phyloP scores from a whole-genome alignment of 768 basidiomycete species.

The Tricholoma bakamatsutake region DNA sequence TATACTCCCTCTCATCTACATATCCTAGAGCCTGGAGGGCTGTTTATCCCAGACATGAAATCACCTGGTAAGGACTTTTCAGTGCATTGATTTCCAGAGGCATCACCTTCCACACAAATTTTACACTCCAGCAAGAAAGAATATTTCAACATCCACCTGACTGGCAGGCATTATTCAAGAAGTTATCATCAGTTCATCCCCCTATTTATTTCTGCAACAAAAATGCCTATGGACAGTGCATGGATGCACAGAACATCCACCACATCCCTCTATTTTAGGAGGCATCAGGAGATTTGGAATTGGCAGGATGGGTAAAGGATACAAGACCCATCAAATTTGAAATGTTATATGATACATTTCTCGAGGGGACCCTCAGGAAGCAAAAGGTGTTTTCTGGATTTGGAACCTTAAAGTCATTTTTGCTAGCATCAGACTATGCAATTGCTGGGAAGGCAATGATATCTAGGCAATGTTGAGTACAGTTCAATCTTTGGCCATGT shows the following conservation, averaged over 20 bases:
- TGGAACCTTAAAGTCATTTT: background rate
- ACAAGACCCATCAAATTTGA: background rate
- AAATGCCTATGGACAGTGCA: background rate
- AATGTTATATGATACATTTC: background rate
- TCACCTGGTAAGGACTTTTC: background rate
- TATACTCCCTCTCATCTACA: background rate
- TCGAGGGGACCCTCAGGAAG: background rate
- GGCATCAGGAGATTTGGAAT: background rate
- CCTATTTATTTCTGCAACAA: background rate
- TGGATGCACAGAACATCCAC: background rate
- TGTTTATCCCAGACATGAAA: background rate
- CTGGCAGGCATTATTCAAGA: background rate
- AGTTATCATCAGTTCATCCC: background rate
- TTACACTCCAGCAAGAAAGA: background rate
- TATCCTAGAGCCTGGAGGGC: background rate
- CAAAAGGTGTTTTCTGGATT: background rate
- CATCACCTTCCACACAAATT: background rate
- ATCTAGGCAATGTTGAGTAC: background rate
- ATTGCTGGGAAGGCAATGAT: background rate
- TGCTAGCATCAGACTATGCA: background rate
- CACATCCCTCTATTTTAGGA: background rate
- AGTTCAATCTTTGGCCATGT: background rate
- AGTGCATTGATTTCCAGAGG: background rate
- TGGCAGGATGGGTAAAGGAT: background rate
- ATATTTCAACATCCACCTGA: background rate